phyloP scores from a whole-genome alignment of 805 yeast species.

The Peterozyma toletana region DNA sequence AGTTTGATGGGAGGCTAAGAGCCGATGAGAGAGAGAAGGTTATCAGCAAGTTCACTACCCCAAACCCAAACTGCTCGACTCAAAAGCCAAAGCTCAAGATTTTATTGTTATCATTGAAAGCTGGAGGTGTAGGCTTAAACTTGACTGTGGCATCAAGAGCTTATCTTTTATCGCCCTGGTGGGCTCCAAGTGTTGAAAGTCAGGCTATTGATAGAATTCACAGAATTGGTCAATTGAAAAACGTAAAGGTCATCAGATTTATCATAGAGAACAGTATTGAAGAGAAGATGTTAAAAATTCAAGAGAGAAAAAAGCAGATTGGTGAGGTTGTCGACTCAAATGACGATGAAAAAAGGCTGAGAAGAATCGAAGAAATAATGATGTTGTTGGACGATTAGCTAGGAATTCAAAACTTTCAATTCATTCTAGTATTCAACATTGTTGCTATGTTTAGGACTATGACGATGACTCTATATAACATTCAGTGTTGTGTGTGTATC shows the following conservation, averaged over 20 bases:
- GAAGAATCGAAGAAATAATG: slow-evolving; percentile 68
- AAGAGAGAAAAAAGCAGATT: slow-evolving; percentile 72
- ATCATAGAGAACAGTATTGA: slow-evolving; percentile 81
- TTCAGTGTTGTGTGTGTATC: too few species aligned
- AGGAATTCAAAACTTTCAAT: neutral
- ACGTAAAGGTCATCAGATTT: slow-evolving; percentile 72
- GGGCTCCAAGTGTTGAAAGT: slow-evolving; percentile 89
- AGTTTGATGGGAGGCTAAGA: slow-evolving; percentile 78
- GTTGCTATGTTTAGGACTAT: too few species aligned
- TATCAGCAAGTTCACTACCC: slow-evolving; percentile 45
- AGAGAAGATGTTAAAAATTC: slow-evolving; percentile 81
- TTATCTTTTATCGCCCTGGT: slow-evolving; percentile 94
- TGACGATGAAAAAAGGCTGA: slow-evolving; percentile 65
- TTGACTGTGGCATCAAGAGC: slow-evolving; percentile 80
- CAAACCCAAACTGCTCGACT: slow-evolving; percentile 7
- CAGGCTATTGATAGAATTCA: slow-evolving; percentile 91
- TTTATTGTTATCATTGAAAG: slow-evolving; percentile 69
- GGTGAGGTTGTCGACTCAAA: slow-evolving; percentile 76
- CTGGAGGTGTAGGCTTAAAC: slow-evolving; percentile 93
- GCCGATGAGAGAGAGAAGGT: slow-evolving; percentile 59
- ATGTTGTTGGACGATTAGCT: slow-evolving; percentile 45
- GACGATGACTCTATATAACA: too few species aligned
- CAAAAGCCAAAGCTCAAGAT: slow-evolving; percentile 28
- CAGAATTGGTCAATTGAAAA: slow-evolving; percentile 75
- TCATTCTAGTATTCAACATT: too few species aligned